Evolutionary conservation across 192 early-diverging fungal species (phyloP).

Genomic region (Radiomyces spectabilis): DNA sequence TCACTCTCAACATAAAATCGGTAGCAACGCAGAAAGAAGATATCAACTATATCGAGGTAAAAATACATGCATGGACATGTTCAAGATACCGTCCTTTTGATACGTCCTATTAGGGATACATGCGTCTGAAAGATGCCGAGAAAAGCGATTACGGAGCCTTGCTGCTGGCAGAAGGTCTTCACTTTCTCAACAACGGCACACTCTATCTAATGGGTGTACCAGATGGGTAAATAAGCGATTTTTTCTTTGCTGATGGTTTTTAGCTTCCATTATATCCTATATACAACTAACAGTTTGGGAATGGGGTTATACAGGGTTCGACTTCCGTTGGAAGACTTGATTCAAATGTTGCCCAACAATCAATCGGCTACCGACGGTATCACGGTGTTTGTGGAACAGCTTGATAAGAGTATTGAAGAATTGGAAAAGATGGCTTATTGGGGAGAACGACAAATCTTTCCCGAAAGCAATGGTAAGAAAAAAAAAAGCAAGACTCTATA

Average conservation of each 20-base stretch:
- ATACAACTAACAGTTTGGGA: too few relatives aligned
- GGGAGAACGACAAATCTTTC: too few relatives aligned
- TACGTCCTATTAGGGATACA: slow-evolving; percentile 25
- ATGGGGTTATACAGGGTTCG: too few relatives aligned
- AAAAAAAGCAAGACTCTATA: too few relatives aligned
- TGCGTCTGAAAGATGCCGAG: slow-evolving; percentile 37
- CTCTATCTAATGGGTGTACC: slow-evolving; percentile 42
- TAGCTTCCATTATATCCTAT: background rate
- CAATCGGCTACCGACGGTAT: slow-evolving; percentile 17
- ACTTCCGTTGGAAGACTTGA: slow-evolving; percentile 27
- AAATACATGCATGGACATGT: background rate
- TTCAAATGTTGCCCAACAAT: slow-evolving; percentile 41
- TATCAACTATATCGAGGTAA: slow-evolving; percentile 38
- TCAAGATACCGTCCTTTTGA: background rate
- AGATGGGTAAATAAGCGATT: slow-evolving; percentile 24
- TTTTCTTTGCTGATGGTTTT: background rate
- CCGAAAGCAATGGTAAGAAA: too few relatives aligned
- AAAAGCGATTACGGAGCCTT: slow-evolving; percentile 37
- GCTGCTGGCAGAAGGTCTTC: slow-evolving; percentile 37
- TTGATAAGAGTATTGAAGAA: slow-evolving; percentile 28
- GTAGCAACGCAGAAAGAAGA: slow-evolving; percentile 31
- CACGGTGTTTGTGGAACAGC: slow-evolving; percentile 26
- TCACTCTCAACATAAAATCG: slow-evolving; percentile 24
- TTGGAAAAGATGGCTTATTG: too few relatives aligned
- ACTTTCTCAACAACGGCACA: slow-evolving; percentile 44